Evolutionary conservation across 768 basidiomycete species (phyloP), one percentile per base, ranked within the genome.

Genomic region (Mycena crocata): DNA sequence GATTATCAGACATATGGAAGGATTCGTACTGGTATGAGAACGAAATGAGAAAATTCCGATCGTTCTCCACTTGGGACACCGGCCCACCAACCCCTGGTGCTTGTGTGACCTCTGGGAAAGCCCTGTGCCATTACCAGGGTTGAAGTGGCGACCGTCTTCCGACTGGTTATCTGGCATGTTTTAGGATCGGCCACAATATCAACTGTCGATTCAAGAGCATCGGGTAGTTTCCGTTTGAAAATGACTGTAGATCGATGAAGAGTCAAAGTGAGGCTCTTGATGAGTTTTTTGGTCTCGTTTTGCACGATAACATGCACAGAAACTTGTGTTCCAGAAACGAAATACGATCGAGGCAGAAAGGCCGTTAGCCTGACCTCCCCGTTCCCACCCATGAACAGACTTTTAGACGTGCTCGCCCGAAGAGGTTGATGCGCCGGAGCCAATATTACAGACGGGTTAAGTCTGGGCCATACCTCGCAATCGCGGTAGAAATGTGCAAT

Each of bases 401-500:
- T 78, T 72, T 85, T 88, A 13, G 86, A 84, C 2, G 82, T 82
- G 17, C 85, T 84, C 31, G 87, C 86, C 66, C 86, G 84, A 17
- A 95, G 76, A 3, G 91, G 89, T 40, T 85, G 82, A 17, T 84
- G 78, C 4, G 89, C 84, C 4, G 91, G 84, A 2, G 88, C 83
- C 21, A 98, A 86, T 24, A 90, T 82, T 5, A 81, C 61, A 23
- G 84, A 78, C 5, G 91, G 87, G 62, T 93, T 85, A 23, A 95
- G 77, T 49, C 87, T 87, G 1, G 95, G 94, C 87, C 90, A 94
- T 31, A 96, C 81, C 57, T 90, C 88, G 76, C 94, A 90, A 49
- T 89, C 81, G 12, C 95, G 89, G 76, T 96, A 97, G 76, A 96
- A 95, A 78, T 98, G 95, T 5, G 95, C 91, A 35, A 96, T 90